Evolutionary conservation across 2,329 filamentous ascomycete species (phyloP).

Genomic region (Diaporthe citriasiana): DNA sequence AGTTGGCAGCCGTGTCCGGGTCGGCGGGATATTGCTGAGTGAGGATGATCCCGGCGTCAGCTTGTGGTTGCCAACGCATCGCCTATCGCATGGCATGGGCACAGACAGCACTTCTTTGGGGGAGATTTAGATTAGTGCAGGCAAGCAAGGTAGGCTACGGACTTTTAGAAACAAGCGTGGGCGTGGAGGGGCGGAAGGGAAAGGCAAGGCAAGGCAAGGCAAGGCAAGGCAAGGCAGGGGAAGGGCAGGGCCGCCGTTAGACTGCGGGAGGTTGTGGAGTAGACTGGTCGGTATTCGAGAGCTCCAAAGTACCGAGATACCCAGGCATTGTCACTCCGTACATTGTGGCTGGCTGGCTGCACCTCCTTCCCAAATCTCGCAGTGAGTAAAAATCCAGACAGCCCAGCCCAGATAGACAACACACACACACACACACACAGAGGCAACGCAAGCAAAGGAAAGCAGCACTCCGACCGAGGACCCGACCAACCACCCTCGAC

Average conservation of each 20-base stretch:
- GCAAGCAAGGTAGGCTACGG: too few species aligned
- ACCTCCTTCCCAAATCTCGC: conserved; percentile 19
- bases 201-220: not conserved
- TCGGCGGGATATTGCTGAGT: conserved; percentile 21
- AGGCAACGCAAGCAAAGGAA: too few species aligned
- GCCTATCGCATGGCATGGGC: not conserved
- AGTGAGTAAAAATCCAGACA: not conserved
- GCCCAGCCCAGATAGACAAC: conserved; percentile 5
- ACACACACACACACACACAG: too few species aligned
- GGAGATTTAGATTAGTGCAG: not conserved
- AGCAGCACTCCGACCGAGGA: not conserved
- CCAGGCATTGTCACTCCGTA: not conserved
- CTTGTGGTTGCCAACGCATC: conserved; percentile 25
- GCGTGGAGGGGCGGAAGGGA: not conserved
- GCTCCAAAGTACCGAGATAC: conserved; percentile 1
- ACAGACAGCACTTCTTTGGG: not conserved
- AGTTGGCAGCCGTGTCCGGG: not conserved
- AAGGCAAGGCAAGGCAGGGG: not conserved
- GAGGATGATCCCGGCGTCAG: conserved; percentile 27
- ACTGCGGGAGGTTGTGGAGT: conserved; percentile 14
- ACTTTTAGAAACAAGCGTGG: conserved; percentile 2
- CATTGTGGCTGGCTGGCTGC: conserved; percentile 13
- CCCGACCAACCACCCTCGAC: conserved; percentile 10
- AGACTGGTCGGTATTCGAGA: not conserved
- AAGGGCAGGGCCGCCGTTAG: not conserved